Conservation (phyloP, 345 rosid genomes). For the Populus ilicifolia region DNA sequence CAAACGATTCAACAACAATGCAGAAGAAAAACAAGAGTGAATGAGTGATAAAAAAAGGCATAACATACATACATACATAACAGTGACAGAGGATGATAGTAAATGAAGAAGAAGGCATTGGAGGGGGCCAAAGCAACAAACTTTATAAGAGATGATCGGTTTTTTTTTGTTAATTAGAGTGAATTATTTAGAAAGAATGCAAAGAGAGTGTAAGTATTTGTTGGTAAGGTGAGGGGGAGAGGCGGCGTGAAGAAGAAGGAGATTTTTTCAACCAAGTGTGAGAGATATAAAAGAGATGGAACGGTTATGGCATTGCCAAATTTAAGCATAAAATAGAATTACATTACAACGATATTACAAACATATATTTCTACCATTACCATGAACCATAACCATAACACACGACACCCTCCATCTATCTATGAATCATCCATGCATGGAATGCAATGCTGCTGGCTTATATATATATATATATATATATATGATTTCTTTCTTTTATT, state of each 20-base stretch:
- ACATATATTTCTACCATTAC: background rate
- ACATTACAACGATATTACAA: background rate
- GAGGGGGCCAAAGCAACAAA: conserved; percentile 2
- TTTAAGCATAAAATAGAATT: background rate
- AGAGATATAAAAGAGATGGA: background rate
- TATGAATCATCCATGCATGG: conserved; percentile 17
- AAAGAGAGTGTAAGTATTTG: conserved; percentile 33
- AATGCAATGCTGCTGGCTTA: background rate
- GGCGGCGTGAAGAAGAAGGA: conserved; percentile 75
- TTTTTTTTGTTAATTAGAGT: background rate
- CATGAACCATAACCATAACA: background rate
- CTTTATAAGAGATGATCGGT: conserved; percentile 3
- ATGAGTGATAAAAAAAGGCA: conserved; percentile 13
- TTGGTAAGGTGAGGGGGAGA: conserved; percentile 33
- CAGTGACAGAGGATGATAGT: conserved; percentile 18
- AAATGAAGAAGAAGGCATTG: conserved; percentile 19
- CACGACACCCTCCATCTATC: background rate
- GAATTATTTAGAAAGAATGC: conserved; percentile 40
- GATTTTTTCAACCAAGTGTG: conserved; percentile 17
- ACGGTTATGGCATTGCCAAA: background rate
- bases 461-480: too few relatives aligned
- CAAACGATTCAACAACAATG: conserved; percentile 11
- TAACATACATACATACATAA: conserved; percentile 15
- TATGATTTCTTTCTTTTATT: background rate
- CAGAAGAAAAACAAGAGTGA: background rate